A percentile compares a stretch with the other conserved stretches of the same genome.
Conservation (phyloP, 805 yeast genomes). For the Ogataea henricii region DNA sequence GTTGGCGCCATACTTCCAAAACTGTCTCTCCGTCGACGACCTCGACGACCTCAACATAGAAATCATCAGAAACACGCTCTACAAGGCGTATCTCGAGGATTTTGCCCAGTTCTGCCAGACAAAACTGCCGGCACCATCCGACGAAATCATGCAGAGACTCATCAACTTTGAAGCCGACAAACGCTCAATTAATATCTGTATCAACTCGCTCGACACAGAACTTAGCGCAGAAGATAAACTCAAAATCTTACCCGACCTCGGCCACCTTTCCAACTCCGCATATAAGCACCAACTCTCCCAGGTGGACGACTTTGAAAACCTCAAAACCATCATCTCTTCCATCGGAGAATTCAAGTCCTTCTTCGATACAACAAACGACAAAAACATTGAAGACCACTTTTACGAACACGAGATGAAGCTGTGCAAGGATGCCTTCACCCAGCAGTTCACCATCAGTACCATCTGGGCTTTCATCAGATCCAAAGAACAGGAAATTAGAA, state of each 20-base stretch:
- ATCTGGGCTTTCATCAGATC: constrained; percentile 97
- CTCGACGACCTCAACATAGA: constrained; percentile 95
- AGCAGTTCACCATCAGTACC: constrained; percentile 87
- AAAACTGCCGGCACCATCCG: constrained; percentile 72
- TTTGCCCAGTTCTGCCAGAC: constrained; percentile 65
- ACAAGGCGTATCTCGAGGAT: constrained; percentile 91
- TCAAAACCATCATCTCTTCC: constrained; percentile 62
- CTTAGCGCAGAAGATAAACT: constrained; percentile 71
- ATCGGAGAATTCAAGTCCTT: constrained; percentile 67
- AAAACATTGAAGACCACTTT: constrained; percentile 89
- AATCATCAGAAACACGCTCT: constrained; percentile 86
- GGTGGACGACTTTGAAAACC: constrained; percentile 84
- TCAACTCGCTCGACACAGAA: constrained; percentile 86
- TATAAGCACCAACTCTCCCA: constrained; percentile 65
- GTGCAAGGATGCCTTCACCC: constrained; percentile 92
- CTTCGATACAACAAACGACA: constrained; percentile 50
- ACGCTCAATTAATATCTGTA: constrained; percentile 85
- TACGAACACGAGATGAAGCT: constrained; percentile 89
- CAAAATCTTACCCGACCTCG: constrained; percentile 76
- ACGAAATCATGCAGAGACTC: constrained; percentile 75
- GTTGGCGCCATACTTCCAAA: constrained; percentile 92
- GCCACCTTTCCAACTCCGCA: constrained; percentile 71
- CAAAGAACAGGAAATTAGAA: constrained; percentile 94
- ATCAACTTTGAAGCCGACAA: constrained; percentile 93
- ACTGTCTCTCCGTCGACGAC: constrained; percentile 83